Conservation (phyloP, 1,139 yeast genomes). For the Magnusiomyces ingens region DNA sequence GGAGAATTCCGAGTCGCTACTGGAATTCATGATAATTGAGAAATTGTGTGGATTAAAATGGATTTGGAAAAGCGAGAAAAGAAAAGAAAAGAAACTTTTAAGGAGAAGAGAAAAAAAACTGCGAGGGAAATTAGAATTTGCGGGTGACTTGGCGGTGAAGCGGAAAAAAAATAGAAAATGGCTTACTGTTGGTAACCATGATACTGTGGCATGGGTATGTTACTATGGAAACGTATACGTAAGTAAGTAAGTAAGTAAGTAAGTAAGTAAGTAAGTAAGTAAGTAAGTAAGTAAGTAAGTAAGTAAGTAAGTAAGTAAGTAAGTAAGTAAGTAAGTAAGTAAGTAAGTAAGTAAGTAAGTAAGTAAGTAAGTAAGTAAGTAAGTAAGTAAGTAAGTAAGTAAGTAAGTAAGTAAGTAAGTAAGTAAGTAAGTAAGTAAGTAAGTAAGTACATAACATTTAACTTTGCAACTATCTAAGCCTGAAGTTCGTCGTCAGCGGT, state of each 20-base stretch:
- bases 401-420: conserved; percentile 8
- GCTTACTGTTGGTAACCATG: too few species aligned
- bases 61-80: too few species aligned
- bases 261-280: not conserved
- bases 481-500: conserved; percentile 38
- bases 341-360: conserved; percentile 4
- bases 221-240: too few species aligned
- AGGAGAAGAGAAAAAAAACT: too few species aligned
- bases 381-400: not conserved
- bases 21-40: too few species aligned
- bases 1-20: too few species aligned
- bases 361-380: not conserved
- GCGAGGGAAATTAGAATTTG: too few species aligned
- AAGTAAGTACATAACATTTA: conserved; percentile 2
- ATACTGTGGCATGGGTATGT: too few species aligned
- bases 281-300: not conserved
- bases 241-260: too few species aligned
- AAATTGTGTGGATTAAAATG: too few species aligned
- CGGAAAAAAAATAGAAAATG: conserved; percentile 3
- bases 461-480: not conserved
- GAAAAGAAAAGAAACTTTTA: too few species aligned
- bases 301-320: conserved; percentile 7
- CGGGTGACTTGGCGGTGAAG: conserved; percentile 1
- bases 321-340: conserved; percentile 10
- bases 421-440: conserved; percentile 9